These are phyloP conservation scores for Coffea humblotiana DNA, from an alignment of 305 asterid genomes.

Conservation along the genomic window DNA sequence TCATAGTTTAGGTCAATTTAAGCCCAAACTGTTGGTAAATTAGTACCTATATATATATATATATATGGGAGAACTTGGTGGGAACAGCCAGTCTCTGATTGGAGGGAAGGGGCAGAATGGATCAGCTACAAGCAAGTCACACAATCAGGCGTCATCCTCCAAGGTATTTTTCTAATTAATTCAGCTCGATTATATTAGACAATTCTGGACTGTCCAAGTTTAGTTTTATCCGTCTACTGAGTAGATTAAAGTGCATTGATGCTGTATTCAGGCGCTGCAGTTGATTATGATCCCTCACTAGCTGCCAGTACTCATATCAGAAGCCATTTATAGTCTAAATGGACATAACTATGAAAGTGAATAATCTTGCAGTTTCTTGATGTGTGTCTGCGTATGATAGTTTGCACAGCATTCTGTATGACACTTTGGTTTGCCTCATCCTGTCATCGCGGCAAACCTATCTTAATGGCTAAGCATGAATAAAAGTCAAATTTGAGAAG, in stretches of 20 bases:
- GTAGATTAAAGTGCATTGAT: background rate
- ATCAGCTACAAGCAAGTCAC: conserved; percentile 37
- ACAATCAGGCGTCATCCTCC: conserved; percentile 38
- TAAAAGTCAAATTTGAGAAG: background rate
- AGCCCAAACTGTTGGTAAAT: background rate
- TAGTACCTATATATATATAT: background rate
- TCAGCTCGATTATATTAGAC: background rate
- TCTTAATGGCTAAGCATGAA: conserved; percentile 1
- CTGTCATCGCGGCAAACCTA: background rate
- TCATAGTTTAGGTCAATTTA: background rate
- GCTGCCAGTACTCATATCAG: background rate
- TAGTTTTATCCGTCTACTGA: background rate
- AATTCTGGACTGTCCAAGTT: background rate
- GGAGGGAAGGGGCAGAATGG: conserved; percentile 44
- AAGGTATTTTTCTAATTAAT: conserved; percentile 35
- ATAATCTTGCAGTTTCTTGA: background rate
- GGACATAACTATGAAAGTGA: background rate
- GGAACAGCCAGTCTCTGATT: conserved; percentile 32
- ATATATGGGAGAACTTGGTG: conserved; percentile 48
- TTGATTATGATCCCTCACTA: background rate
- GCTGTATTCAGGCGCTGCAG: background rate
- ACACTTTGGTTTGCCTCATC: background rate
- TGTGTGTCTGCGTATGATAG: background rate
- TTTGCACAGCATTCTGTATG: background rate
- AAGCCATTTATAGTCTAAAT: background rate